Evolutionary conservation across 2,329 filamentous ascomycete species (phyloP).

Genomic region (Fusarium redolens): DNA sequence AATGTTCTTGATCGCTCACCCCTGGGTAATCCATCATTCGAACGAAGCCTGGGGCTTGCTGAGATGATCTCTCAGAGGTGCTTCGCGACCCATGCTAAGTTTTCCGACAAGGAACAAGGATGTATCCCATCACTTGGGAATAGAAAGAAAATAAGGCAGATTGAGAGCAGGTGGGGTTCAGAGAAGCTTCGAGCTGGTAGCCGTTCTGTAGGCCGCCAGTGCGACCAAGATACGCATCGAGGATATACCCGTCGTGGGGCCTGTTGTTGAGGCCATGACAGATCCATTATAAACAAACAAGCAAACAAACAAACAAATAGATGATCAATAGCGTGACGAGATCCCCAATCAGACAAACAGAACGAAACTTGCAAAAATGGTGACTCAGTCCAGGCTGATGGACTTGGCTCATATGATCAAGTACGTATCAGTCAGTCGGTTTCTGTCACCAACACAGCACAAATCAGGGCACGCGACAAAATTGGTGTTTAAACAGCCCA

Average conservation of each 20-base stretch:
- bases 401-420: constrained; percentile 20
- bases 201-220: constrained; percentile 14
- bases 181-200: constrained; percentile 19
- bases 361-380: constrained; percentile 5
- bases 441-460: constrained; percentile 14
- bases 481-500: constrained; percentile 39
- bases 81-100: constrained; percentile 25
- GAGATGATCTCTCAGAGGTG: constrained; percentile 4
- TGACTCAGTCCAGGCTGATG: background rate
- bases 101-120: constrained; percentile 32
- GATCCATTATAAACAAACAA: constrained; percentile 42
- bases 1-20: background rate
- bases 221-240: constrained; percentile 43
- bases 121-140: constrained; percentile 2
- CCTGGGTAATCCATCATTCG: background rate
- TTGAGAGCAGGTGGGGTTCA: constrained; percentile 25
- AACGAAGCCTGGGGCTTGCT: constrained; percentile 1
- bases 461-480: constrained; percentile 35
- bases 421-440: constrained; percentile 19
- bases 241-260: constrained; percentile 37
- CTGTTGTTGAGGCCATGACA: constrained; percentile 40
- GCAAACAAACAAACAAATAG: constrained; percentile 17
- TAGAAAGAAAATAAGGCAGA: constrained; percentile 23
- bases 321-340: background rate
- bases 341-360: constrained; percentile 15